Percentiles rank a stretch among this genome's conserved stretches.
phyloP scores from a whole-genome alignment of 768 basidiomycete genomes.

The Russula vinacea region DNA sequence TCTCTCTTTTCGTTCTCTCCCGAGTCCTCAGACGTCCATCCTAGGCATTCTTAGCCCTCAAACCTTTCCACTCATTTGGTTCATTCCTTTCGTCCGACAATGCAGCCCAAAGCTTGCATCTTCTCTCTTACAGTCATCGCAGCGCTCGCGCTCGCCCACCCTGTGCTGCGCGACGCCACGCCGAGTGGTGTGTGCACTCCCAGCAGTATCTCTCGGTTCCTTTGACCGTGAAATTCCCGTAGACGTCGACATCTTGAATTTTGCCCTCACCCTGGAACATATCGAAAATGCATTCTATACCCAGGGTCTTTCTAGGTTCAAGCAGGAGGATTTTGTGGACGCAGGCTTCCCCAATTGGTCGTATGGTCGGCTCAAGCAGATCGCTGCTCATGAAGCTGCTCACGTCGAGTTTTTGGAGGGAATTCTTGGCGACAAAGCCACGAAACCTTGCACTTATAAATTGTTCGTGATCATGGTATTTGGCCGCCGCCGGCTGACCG shows the following conservation, averaged over 20 bases:
- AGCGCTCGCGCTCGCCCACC: conserved; percentile 9
- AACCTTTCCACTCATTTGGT: conserved; percentile 26
- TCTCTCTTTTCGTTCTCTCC: conserved; percentile 10
- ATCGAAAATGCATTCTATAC: conserved; percentile 40
- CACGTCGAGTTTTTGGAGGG: conserved; percentile 42
- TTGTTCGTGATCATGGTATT: conserved; percentile 32
- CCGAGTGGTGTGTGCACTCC: conserved; percentile 17
- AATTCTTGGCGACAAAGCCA: conserved; percentile 39
- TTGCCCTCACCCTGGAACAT: conserved; percentile 40
- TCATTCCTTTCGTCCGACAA: conserved; percentile 4
- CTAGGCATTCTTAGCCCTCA: conserved; percentile 9
- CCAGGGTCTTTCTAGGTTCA: conserved; percentile 39
- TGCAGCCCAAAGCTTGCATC: conserved; percentile 12
- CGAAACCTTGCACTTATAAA: conserved; percentile 42
- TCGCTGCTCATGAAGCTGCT: conserved; percentile 42
- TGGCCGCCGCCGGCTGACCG: conserved; percentile 2
- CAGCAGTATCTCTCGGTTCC: background rate
- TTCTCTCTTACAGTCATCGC: conserved; percentile 7
- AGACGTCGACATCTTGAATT: conserved; percentile 37
- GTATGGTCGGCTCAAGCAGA: conserved; percentile 38
- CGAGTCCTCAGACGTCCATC: background rate
- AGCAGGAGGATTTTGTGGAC: conserved; percentile 38
- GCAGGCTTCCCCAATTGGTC: conserved; percentile 41
- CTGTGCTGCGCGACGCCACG: conserved; percentile 20
- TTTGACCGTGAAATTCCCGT: background rate